Conservation (phyloP, 2,329 filamentous ascomycete genomes). For the Davidsoniella eucalypti region DNA sequence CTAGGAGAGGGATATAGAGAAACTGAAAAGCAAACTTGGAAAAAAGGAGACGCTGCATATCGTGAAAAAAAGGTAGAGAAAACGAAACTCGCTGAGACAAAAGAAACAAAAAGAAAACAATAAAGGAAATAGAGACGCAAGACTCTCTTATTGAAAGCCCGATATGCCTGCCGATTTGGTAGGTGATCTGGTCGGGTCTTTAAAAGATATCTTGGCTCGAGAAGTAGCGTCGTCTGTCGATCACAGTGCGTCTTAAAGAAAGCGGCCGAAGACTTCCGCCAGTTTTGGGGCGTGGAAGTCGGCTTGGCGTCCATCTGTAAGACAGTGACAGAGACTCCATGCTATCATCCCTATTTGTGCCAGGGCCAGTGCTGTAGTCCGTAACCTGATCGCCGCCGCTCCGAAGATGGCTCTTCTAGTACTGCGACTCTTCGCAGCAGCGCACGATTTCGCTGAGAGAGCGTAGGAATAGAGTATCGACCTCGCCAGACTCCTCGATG, state of each 20-base stretch:
- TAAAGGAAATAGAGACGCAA: constrained; percentile 1
- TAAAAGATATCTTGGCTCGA: too few relatives aligned
- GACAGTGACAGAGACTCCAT: not conserved
- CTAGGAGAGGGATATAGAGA: not conserved
- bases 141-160: not conserved
- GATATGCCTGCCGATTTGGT: not conserved
- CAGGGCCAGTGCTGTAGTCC: not conserved
- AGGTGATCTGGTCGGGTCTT: not conserved
- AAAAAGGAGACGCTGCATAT: not conserved
- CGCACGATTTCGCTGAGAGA: constrained; percentile 12
- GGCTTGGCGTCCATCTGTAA: too few relatives aligned
- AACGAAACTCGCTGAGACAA: not conserved
- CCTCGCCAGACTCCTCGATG: constrained; percentile 3
- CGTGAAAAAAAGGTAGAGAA: constrained; percentile 1
- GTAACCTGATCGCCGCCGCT: not conserved
- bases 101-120: constrained; percentile 2
- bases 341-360: not conserved
- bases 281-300: too few relatives aligned
- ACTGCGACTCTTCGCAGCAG: constrained; percentile 7
- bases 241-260: too few relatives aligned
- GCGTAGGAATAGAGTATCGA: constrained; percentile 10
- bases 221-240: too few relatives aligned
- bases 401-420: not conserved
- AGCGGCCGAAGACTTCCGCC: too few relatives aligned
- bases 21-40: constrained; percentile 1